phyloP scores from a whole-genome alignment of 306 rosid genomes.

The Prunus mume region DNA sequence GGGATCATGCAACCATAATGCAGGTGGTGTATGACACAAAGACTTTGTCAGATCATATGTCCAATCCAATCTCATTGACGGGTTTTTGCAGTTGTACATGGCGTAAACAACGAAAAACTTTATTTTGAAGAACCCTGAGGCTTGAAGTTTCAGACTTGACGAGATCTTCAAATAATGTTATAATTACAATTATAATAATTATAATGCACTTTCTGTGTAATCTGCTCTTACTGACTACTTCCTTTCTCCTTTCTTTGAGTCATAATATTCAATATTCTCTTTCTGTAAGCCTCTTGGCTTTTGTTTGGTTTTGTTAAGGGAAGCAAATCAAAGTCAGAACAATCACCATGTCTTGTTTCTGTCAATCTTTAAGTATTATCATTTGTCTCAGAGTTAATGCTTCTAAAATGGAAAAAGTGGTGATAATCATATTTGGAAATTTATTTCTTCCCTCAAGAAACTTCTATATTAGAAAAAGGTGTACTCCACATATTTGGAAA shows the following conservation, averaged over 20 bases:
- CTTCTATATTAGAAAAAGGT: constrained; percentile 52
- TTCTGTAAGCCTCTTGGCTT: constrained; percentile 39
- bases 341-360: constrained; percentile 61
- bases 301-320: constrained; percentile 59
- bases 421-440: constrained; percentile 43
- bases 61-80: constrained; percentile 65
- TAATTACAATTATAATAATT: not conserved
- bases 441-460: constrained; percentile 56
- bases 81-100: constrained; percentile 29
- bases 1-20: constrained; percentile 6
- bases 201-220: constrained; percentile 2
- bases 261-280: constrained; percentile 54
- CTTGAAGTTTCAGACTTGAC: not conserved
- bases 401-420: constrained; percentile 47
- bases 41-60: constrained; percentile 66
- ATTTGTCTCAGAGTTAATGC: constrained; percentile 35
- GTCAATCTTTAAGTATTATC: constrained; percentile 49
- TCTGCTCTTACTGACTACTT: not conserved
- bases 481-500: constrained; percentile 39
- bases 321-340: constrained; percentile 70
- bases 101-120: constrained; percentile 62
- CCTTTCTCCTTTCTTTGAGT: constrained; percentile 37
- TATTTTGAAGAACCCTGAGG: not conserved
- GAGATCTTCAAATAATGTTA: not conserved
- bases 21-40: constrained; percentile 19